Percentiles rank a stretch among this genome's conserved stretches.
Evolutionary conservation across 2,329 filamentous ascomycete genomes (phyloP).

Genomic region (Ophiostoma novo-ulmi): DNA sequence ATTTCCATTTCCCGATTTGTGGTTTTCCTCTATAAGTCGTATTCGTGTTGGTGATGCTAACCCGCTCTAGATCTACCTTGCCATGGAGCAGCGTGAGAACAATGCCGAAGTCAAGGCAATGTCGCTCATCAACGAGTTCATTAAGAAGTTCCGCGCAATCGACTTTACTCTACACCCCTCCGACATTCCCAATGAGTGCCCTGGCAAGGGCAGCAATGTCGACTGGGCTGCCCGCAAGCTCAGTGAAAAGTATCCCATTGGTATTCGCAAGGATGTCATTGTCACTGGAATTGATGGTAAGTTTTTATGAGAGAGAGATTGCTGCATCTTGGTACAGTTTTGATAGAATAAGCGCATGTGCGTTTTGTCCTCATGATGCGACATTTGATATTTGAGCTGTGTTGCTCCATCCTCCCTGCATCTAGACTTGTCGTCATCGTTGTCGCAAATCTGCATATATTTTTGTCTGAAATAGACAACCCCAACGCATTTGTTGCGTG

Average conservation of each 20-base stretch:
- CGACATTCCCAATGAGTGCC: slow-evolving; percentile 61
- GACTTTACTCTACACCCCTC: slow-evolving; percentile 63
- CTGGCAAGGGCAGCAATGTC: slow-evolving; percentile 70
- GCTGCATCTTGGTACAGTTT: not conserved
- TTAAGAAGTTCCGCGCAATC: slow-evolving; percentile 61
- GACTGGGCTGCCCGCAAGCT: slow-evolving; percentile 64
- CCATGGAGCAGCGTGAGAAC: slow-evolving; percentile 65
- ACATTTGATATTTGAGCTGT: not conserved
- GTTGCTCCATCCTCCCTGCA: not conserved
- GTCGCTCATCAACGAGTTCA: slow-evolving; percentile 56
- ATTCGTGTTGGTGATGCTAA: not conserved
- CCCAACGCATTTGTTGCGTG: not conserved
- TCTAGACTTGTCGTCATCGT: not conserved
- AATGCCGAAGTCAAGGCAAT: slow-evolving; percentile 58
- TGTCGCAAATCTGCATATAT: not conserved
- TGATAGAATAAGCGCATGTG: not conserved
- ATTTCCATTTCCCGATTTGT: not conserved
- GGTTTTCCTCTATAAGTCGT: slow-evolving; percentile 7
- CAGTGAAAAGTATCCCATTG: slow-evolving; percentile 54
- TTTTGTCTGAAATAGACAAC: not conserved
- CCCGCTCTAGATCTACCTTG: slow-evolving; percentile 57
- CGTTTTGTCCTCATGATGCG: not conserved
- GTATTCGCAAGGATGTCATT: slow-evolving; percentile 55
- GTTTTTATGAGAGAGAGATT: slow-evolving; percentile 30
- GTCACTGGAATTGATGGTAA: slow-evolving; percentile 69